phyloP scores from a whole-genome alignment of 129 eudicot genomes.

The Pseudognaphalium luteoalbum region DNA sequence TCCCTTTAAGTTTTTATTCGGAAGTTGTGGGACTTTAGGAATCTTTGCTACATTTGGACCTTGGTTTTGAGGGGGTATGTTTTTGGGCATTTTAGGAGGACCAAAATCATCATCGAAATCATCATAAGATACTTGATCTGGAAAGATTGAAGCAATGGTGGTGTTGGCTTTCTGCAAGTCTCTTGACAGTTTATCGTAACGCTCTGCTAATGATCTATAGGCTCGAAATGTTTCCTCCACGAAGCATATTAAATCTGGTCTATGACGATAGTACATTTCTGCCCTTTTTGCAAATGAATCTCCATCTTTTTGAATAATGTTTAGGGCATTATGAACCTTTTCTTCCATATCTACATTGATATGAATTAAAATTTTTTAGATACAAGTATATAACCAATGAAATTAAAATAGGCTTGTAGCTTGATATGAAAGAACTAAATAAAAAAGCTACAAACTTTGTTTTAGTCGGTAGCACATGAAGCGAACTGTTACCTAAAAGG shows the following conservation, averaged over 20 bases:
- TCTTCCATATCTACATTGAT: conserved; percentile 80
- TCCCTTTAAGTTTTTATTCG: conserved; percentile 49
- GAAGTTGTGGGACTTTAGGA: conserved; percentile 61
- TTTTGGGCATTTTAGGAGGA: conserved; percentile 33
- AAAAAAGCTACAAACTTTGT: neutral
- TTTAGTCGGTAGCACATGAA: neutral
- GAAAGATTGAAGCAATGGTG: conserved; percentile 77
- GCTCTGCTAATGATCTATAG: conserved; percentile 68
- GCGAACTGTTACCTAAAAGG: conserved; percentile 37
- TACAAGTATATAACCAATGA: neutral
- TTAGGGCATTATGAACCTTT: conserved; percentile 59
- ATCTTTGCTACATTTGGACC: conserved; percentile 36
- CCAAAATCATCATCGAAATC: conserved; percentile 69
- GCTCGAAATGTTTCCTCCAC: conserved; percentile 76
- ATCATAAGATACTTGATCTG: conserved; percentile 61
- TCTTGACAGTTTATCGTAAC: conserved; percentile 75
- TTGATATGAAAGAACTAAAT: neutral
- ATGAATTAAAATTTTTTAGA: neutral
- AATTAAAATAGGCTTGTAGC: neutral
- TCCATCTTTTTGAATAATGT: conserved; percentile 78
- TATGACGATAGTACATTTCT: conserved; percentile 83
- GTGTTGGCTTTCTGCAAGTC: conserved; percentile 83
- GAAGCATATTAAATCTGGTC: conserved; percentile 74
- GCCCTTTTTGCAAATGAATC: conserved; percentile 89
- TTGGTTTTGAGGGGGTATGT: conserved; percentile 24